Conservation (phyloP, 352 stramenopile genomes). For the Phytophthora europaea region DNA sequence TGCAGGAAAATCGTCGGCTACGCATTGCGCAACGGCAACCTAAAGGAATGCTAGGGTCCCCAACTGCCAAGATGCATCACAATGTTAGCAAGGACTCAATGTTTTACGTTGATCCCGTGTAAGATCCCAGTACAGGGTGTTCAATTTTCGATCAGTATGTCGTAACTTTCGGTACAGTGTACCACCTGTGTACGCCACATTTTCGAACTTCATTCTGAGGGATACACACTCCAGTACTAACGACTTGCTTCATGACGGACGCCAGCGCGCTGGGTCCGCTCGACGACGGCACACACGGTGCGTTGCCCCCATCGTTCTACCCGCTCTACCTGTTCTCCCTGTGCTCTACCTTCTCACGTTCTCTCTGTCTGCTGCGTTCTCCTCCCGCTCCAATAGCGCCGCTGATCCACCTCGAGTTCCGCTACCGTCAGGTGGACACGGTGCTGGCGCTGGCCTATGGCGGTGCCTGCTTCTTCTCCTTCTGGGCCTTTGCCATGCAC, state of each 20-base stretch:
- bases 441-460: conserved; percentile 81
- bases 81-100: conserved; percentile 72
- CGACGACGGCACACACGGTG: conserved; percentile 35
- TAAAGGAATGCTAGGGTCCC: conserved; percentile 50
- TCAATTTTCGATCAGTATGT: background rate
- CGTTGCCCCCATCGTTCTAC: conserved; percentile 5
- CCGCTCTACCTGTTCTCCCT: conserved; percentile 18
- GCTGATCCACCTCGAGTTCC: conserved; percentile 80
- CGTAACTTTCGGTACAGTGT: background rate
- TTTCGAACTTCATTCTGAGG: conserved; percentile 9
- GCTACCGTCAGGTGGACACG: conserved; percentile 85
- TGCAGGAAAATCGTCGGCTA: conserved; percentile 49
- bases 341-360: background rate
- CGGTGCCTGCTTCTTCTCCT: conserved; percentile 81
- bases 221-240: conserved; percentile 3
- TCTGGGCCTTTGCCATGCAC: conserved; percentile 84
- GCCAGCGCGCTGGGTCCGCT: conserved; percentile 27
- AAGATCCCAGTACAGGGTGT: background rate
- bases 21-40: conserved; percentile 44
- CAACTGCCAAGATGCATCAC: conserved; percentile 37
- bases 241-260: conserved; percentile 33
- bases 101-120: conserved; percentile 55
- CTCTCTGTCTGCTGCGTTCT: conserved; percentile 4
- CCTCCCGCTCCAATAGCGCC: conserved; percentile 40
- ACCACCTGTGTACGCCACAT: background rate